phyloP scores from a whole-genome alignment of 2,329 filamentous ascomycete species.

The Pseudogymnoascus verrucosus region DNA sequence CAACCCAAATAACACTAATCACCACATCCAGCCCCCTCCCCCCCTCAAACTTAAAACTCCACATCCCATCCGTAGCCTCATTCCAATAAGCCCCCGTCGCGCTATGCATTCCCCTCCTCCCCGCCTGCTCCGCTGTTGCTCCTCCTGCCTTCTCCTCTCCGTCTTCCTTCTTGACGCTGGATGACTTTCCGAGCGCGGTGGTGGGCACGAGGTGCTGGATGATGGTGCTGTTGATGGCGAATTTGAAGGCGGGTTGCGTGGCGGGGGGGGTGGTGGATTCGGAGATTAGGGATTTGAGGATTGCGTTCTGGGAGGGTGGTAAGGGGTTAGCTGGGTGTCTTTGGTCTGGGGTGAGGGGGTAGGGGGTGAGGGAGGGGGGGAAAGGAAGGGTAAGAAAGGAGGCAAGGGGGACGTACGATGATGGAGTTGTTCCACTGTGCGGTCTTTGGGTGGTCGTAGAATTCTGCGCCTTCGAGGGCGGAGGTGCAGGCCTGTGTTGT shows the following conservation, averaged over 20 bases:
- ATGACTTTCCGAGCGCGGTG: constrained; percentile 53
- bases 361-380: constrained; percentile 5
- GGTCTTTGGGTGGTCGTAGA: constrained; percentile 82
- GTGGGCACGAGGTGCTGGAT: constrained; percentile 82
- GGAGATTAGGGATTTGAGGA: constrained; percentile 69
- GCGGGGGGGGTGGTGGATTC: constrained; percentile 54
- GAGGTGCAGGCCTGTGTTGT: constrained; percentile 65
- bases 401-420: constrained; percentile 56
- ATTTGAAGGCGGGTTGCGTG: constrained; percentile 69
- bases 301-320: constrained; percentile 50
- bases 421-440: constrained; percentile 86
- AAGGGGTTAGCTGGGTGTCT: not conserved
- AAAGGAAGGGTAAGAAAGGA: constrained; percentile 8
- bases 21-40: constrained; percentile 63
- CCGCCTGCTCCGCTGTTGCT: constrained; percentile 63
- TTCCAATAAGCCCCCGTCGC: constrained; percentile 84
- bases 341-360: not conserved
- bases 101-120: constrained; percentile 83
- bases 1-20: constrained; percentile 72
- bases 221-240: constrained; percentile 95
- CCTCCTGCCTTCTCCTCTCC: constrained; percentile 41
- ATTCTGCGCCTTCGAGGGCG: constrained; percentile 64
- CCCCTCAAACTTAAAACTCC: constrained; percentile 77
- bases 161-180: constrained; percentile 36
- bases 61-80: constrained; percentile 83